Evolutionary conservation across 495 filamentous ascomycete species (phyloP).

Genomic region (Aspergillus biplanus): DNA sequence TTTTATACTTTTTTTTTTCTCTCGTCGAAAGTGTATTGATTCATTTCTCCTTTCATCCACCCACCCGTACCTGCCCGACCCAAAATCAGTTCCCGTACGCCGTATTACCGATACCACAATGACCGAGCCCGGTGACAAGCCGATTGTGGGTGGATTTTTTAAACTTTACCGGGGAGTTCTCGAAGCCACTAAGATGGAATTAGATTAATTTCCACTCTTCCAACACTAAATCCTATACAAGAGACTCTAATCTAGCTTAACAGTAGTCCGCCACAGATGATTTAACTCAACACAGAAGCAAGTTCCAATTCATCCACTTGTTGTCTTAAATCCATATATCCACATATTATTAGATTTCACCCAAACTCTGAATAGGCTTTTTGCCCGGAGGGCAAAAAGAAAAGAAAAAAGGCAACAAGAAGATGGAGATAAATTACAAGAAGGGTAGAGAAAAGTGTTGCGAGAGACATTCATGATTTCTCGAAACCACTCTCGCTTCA

Average conservation of each 20-base stretch:
- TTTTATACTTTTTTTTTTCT: not conserved
- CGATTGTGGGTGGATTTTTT: slow-evolving; percentile 14
- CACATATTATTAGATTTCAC: too few species aligned
- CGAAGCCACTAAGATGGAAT: slow-evolving; percentile 16
- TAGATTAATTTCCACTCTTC: slow-evolving; percentile 14
- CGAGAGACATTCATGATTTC: not conserved
- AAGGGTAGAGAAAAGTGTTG: not conserved
- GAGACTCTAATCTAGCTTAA: slow-evolving; percentile 9
- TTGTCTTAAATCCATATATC: not conserved
- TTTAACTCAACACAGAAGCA: not conserved
- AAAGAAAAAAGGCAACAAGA: too few species aligned
- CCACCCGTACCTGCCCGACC: not conserved
- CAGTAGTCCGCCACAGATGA: not conserved
- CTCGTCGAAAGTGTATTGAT: not conserved
- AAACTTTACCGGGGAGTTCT: slow-evolving; percentile 22
- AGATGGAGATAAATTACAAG: not conserved
- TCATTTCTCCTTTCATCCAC: not conserved
- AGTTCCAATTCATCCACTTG: not conserved
- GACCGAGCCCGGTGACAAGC: slow-evolving; percentile 6
- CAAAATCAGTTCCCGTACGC: not conserved
- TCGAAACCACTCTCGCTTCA: not conserved
- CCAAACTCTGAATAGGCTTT: too few species aligned
- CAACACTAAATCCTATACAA: slow-evolving; percentile 7
- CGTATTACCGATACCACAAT: slow-evolving; percentile 17
- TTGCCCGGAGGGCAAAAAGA: too few species aligned